Conservation (phyloP, 2,329 filamentous ascomycete genomes). For the Sporothrix dimorphospora region DNA sequence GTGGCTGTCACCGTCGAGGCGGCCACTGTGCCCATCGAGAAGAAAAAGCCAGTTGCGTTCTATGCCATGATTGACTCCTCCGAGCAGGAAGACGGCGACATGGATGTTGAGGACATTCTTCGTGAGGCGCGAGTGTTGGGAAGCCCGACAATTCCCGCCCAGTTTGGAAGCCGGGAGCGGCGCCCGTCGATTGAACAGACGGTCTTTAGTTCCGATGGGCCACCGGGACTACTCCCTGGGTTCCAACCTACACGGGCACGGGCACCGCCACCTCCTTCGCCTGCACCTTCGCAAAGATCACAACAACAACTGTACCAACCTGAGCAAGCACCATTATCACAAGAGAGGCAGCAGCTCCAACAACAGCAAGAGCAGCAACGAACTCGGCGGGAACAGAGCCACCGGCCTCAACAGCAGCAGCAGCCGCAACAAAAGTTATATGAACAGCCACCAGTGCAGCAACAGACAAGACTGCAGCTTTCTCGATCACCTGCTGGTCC, state of each 20-base stretch:
- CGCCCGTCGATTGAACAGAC: conserved; percentile 20
- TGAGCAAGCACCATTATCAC: not conserved
- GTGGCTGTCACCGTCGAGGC: conserved; percentile 55
- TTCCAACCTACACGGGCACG: not conserved
- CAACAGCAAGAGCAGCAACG: not conserved
- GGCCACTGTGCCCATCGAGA: conserved; percentile 52
- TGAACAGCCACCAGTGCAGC: not conserved
- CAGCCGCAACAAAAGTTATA: not conserved
- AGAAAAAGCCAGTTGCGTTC: conserved; percentile 59
- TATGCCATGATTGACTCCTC: conserved; percentile 66
- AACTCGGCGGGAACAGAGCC: not conserved
- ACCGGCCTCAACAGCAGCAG: not conserved
- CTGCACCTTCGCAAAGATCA: not conserved
- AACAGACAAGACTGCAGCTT: not conserved
- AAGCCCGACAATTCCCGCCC: not conserved
- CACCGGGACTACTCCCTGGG: not conserved
- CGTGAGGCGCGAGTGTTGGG: conserved; percentile 52
- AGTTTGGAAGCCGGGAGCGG: not conserved
- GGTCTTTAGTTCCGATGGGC: not conserved
- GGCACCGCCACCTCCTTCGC: conserved; percentile 5
- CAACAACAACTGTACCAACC: conserved; percentile 6
- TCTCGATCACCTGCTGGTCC: not conserved
- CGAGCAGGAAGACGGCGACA: conserved; percentile 50
- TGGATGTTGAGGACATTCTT: conserved; percentile 53
- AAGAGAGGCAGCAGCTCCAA: not conserved